These are phyloP conservation scores for Boletus subparvulus DNA, from an alignment of 768 basidiomycete genomes.

Conservation along the genomic window DNA sequence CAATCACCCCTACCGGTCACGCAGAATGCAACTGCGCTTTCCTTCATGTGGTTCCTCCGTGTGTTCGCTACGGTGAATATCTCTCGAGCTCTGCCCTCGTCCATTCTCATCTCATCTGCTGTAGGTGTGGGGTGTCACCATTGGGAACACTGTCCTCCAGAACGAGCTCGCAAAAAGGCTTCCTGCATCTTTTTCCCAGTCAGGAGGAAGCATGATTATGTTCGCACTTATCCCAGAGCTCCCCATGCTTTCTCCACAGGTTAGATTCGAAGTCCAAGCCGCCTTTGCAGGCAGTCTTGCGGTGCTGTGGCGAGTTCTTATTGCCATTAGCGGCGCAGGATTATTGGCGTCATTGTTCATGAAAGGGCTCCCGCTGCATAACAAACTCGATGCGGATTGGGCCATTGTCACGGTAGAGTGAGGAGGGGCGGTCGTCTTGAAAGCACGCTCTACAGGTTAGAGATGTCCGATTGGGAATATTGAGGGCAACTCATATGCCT, in stretches of 20 bases:
- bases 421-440: neutral
- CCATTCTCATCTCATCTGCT: neutral
- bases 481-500: no score
- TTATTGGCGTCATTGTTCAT: constrained; percentile 3
- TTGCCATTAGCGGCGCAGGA: constrained; percentile 29
- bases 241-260: constrained; percentile 31
- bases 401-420: neutral
- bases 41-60: constrained; percentile 1
- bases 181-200: constrained; percentile 37
- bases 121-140: neutral
- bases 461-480: no score
- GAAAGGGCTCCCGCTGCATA: neutral
- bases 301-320: constrained; percentile 38
- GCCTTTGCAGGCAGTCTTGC: constrained; percentile 20
- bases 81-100: neutral
- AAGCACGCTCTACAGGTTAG: no score
- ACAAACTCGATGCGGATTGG: neutral
- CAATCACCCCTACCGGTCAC: neutral
- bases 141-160: neutral
- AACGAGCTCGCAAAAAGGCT: constrained; percentile 27
- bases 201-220: constrained; percentile 39
- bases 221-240: constrained; percentile 49
- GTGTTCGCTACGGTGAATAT: constrained; percentile 30
- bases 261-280: constrained; percentile 34
- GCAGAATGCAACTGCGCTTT: neutral